These are phyloP conservation scores for Pyricularia sp. DNA, from an alignment of 2,329 filamentous ascomycete genomes.

Conservation along the genomic window DNA sequence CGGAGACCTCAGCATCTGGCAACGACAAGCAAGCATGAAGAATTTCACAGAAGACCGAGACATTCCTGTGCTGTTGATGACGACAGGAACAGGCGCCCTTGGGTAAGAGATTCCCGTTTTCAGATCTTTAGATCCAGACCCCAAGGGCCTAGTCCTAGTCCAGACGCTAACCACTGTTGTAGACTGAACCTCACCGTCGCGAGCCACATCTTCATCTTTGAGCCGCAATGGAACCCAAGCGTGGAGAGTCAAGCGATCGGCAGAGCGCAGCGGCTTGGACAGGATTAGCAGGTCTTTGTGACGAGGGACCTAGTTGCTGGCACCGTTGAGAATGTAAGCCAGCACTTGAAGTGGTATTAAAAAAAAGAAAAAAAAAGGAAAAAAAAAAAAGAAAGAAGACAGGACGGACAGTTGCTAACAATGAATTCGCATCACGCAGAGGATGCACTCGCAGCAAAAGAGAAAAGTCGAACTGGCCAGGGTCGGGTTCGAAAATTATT, in stretches of 20 bases:
- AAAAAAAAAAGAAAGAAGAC: conserved; percentile 4
- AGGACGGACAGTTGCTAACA: conserved; percentile 16
- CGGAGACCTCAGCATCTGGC: too few relatives aligned
- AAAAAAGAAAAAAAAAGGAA: too few relatives aligned
- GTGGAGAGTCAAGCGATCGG: conserved; percentile 43
- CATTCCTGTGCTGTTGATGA: too few relatives aligned
- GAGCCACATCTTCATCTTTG: conserved; percentile 34
- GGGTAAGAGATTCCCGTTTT: too few relatives aligned
- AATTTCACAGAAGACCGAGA: too few relatives aligned
- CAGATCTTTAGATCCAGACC: conserved; percentile 22
- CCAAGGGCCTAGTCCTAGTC: background rate
- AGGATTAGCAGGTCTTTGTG: conserved; percentile 30
- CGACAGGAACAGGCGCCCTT: too few relatives aligned
- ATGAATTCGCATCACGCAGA: background rate
- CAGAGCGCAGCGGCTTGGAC: conserved; percentile 35
- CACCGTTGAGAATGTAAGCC: conserved; percentile 33
- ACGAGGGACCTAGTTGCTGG: conserved; percentile 32
- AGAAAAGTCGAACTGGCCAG: conserved; percentile 14
- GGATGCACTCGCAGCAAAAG: conserved; percentile 23
- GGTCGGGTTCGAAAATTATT: conserved; percentile 1
- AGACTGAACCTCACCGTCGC: conserved; percentile 38
- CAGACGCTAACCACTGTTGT: background rate
- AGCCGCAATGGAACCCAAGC: conserved; percentile 45
- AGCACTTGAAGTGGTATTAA: background rate
- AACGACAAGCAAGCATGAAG: too few relatives aligned